Base-by-base conservation (phyloP, 306 rosid genomes). In the Ceratonia siliqua region DNA sequence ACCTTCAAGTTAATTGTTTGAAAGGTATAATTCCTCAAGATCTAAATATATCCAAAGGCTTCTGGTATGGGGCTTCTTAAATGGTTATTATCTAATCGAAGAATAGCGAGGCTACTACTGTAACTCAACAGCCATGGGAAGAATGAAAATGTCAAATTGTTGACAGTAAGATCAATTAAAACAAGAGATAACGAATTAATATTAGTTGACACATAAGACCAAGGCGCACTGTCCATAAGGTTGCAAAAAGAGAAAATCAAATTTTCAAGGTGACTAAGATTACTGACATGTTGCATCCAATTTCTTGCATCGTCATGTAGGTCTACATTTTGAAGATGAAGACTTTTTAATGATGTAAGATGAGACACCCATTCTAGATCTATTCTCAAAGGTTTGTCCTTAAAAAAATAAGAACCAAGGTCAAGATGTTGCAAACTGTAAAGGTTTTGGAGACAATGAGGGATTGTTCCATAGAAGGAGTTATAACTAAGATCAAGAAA, bases 71-170 rank as follows among this genome's bases (percentile, higher is more conserved):
- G 11, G n/a, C 80, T 74, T 0, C 12, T 6, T 6, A 52, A 2
- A 9, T 56, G 3, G 9, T 17, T 41, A 1, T 0, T 0, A 0
- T 17, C 0, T 27, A 64, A 8, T 5, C 0, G 0, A 7, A 76
- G 74, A 8, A 11, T 4, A 8, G 49, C 30, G 32, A 68, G 70
- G 36, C 18, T 45, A 46, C 9, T 13, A 0, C 9, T 33, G 30
- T 28, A 68, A n/a, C 32, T 77, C 7, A 68, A 10, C 18, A 77
- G 5, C 76, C 75, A 68, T 7, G 11, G 25, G 18, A 74, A 39
- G 0, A 39, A 0, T 2, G 13, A 18, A 7, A 49, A 18, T 3
- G 6, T 20, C 1, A 68, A 32, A 1, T 33, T 10, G 30, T 58
- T 43, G 22, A 0, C 0, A 8, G 10, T 0, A 14, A 57, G 11